phyloP scores from a whole-genome alignment of 768 basidiomycete genomes.

The Dacryopinax spathularia region DNA sequence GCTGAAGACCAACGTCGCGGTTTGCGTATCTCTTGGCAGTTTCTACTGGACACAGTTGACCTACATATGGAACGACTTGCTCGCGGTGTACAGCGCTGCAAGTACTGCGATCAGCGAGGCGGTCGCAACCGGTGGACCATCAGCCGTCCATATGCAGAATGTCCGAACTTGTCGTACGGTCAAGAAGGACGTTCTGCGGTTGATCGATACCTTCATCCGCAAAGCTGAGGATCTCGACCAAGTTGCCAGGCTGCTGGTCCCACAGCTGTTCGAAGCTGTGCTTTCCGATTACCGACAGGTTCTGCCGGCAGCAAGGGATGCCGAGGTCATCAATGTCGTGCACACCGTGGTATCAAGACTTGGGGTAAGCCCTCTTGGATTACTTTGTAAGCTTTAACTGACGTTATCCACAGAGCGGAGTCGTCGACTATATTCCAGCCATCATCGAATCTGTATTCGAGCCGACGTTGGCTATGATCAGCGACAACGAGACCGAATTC shows the following conservation, averaged over 20 bases:
- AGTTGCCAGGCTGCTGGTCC: constrained; percentile 84
- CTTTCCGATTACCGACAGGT: constrained; percentile 95
- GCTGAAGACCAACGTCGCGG: constrained; percentile 95
- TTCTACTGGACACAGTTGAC: constrained; percentile 97
- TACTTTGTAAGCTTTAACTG: neutral
- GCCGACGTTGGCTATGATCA: constrained; percentile 95
- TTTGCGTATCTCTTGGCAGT: constrained; percentile 90
- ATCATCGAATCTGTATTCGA: constrained; percentile 96
- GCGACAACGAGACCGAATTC: constrained; percentile 97
- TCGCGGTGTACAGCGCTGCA: constrained; percentile 93
- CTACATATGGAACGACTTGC: constrained; percentile 92
- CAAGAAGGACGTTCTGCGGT: constrained; percentile 93
- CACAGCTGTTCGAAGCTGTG: constrained; percentile 87
- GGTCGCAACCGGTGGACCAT: constrained; percentile 68
- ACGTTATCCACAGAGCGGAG: constrained; percentile 40
- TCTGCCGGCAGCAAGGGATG: constrained; percentile 83
- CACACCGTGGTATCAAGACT: constrained; percentile 81
- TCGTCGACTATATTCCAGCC: constrained; percentile 87
- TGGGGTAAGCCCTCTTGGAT: constrained; percentile 41
- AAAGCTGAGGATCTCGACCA: constrained; percentile 94
- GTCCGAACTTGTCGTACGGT: constrained; percentile 87
- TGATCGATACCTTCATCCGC: constrained; percentile 95
- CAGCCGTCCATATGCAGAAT: constrained; percentile 95
- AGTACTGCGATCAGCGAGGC: constrained; percentile 92
- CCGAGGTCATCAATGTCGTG: constrained; percentile 95